Evolutionary conservation across 2,329 filamentous ascomycete species (phyloP), one percentile per base, ranked within the genome.

Genomic region (Aureobasidium pullulans): DNA sequence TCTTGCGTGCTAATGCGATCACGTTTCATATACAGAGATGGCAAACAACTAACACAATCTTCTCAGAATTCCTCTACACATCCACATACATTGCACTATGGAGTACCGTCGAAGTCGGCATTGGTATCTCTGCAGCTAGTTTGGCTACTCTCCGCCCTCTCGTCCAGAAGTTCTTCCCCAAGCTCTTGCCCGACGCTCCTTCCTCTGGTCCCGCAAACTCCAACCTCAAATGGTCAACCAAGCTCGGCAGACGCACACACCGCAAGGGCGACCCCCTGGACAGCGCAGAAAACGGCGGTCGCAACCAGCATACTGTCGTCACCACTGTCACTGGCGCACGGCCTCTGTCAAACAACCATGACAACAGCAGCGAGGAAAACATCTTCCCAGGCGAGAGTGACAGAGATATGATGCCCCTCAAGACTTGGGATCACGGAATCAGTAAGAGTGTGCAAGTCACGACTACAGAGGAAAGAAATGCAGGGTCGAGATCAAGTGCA

Each of bases 1-100:
- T 23, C 23, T 23, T 23, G 23, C 23, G 3, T 23, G 23, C 23
- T 2, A 3, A 23, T 23, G 2, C 23, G 73, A 79, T 39, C 71
- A 79, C 62, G 72, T 74, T 5, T 74, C 76, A 66, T 66, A 70
- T 60, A 63, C 72, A 58, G 64, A 72, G 62, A 63, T 77, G 19
- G 64, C 66, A 0, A 53, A n/a, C 13, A 36, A 36, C 37, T 53
- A 15, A 42, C 23, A 13, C 19, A 1, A 9, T n/a, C 7, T 16
- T n/a, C 13, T 23, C 36, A 53, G 53, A 66, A 11, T 66, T 67
- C 60, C 67, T 69, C 60, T 63, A 61, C 44, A 64, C 62, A 1
- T 63, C 66, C 13, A 62, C 65, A 36, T 63, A 65, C 34, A 62
- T 71, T 15, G 66, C 65, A 32, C 66, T 71, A 15, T 70, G 68